Percentiles rank a stretch among this genome's conserved stretches.
Conservation (phyloP, 345 rosid species). For the Heritiera littoralis region DNA sequence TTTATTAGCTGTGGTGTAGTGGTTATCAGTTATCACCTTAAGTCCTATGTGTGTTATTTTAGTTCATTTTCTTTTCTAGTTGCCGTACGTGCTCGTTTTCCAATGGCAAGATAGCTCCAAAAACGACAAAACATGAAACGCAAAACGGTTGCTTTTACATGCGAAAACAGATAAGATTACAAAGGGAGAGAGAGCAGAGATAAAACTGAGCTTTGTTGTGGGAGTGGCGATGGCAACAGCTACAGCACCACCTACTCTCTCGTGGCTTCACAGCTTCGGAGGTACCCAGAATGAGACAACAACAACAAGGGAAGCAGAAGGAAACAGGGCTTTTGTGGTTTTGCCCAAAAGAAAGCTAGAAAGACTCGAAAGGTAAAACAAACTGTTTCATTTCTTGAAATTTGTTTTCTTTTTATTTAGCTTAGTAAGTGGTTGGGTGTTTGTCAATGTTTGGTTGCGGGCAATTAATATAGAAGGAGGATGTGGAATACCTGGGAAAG, state of each 20-base stretch:
- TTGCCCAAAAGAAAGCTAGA: slow-evolving; percentile 69
- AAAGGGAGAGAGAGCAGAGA: background rate
- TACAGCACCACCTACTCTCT: slow-evolving; percentile 54
- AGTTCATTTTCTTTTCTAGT: too few relatives aligned
- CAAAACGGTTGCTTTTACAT: background rate
- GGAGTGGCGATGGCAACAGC: slow-evolving; percentile 19
- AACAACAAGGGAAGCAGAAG: slow-evolving; percentile 41
- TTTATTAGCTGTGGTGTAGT: background rate
- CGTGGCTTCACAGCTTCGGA: slow-evolving; percentile 45
- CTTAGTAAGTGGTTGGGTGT: background rate
- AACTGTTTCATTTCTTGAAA: background rate
- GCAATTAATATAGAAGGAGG: too few relatives aligned
- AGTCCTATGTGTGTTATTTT: too few relatives aligned
- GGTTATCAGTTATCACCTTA: too few relatives aligned
- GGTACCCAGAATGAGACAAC: slow-evolving; percentile 41
- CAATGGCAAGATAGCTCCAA: background rate
- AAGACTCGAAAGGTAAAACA: slow-evolving; percentile 66
- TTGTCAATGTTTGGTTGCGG: too few relatives aligned
- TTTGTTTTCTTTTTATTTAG: slow-evolving; percentile 18
- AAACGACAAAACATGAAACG: background rate
- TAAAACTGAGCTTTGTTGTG: background rate
- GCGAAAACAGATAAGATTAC: slow-evolving; percentile 13
- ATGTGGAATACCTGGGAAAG: too few relatives aligned
- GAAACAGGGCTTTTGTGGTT: slow-evolving; percentile 31
- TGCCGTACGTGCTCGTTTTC: too few relatives aligned